These are phyloP conservation scores for Hygrocybe punicea DNA, from an alignment of 768 basidiomycete genomes.

Conservation along the genomic window DNA sequence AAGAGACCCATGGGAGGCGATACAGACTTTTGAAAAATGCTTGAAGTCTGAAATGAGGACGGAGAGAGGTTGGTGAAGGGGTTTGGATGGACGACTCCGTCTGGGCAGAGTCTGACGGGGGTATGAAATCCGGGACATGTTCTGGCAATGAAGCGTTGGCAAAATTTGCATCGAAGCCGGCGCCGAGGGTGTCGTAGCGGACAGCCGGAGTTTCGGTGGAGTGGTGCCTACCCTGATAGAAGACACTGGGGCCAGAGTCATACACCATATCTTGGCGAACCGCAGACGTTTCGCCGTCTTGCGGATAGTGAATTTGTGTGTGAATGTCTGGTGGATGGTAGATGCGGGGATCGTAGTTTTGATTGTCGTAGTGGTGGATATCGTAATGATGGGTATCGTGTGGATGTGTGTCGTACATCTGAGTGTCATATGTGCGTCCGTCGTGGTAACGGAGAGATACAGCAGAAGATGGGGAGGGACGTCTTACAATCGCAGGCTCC, in stretches of 20 bases:
- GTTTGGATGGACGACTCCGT: neutral
- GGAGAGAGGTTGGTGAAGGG: neutral
- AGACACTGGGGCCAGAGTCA: neutral
- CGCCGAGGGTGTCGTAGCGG: neutral
- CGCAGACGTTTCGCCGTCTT: neutral
- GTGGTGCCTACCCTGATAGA: neutral
- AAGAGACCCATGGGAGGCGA: constrained; percentile 3
- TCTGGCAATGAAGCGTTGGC: neutral
- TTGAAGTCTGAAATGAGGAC: neutral
- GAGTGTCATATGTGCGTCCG: neutral
- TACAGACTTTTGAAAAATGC: neutral
- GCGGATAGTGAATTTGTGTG: neutral
- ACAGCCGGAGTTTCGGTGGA: neutral
- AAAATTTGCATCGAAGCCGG: neutral
- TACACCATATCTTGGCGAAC: neutral
- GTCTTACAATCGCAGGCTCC: neutral
- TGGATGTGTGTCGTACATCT: too few species aligned
- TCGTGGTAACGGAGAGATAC: neutral
- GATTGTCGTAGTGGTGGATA: neutral
- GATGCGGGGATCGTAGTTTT: neutral
- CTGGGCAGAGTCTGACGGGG: neutral
- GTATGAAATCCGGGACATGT: neutral
- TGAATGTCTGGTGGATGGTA: neutral
- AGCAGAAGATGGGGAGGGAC: neutral
- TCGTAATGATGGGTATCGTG: neutral